Conservation (phyloP, 2,329 filamentous ascomycete species). For the Dothideomycetes sp. region DNA sequence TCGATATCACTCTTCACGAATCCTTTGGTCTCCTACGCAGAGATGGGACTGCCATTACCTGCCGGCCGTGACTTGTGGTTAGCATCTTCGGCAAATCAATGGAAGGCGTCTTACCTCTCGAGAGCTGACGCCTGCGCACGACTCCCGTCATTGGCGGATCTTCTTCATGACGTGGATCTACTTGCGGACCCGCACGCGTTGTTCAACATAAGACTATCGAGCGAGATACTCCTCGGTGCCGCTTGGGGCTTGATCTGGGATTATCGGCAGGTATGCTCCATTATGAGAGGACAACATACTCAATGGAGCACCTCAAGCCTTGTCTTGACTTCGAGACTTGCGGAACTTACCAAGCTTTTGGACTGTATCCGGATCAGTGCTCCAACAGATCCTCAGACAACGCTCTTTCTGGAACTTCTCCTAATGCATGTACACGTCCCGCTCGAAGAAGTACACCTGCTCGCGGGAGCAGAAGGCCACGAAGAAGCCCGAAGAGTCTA, state of each 20-base stretch:
- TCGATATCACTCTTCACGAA: slow-evolving; percentile 57
- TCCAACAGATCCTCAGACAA: slow-evolving; percentile 18
- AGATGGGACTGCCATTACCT: slow-evolving; percentile 56
- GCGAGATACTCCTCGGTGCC: slow-evolving; percentile 52
- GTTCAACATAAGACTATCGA: slow-evolving; percentile 46
- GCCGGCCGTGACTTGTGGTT: slow-evolving; percentile 53
- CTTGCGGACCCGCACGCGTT: slow-evolving; percentile 38
- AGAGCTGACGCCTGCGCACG: slow-evolving; percentile 23
- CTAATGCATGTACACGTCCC: slow-evolving; percentile 55
- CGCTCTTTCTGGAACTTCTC: slow-evolving; percentile 38
- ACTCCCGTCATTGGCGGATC: slow-evolving; percentile 43
- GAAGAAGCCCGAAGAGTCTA: slow-evolving; percentile 53
- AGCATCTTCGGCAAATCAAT: slow-evolving; percentile 50
- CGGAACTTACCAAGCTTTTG: slow-evolving; percentile 51
- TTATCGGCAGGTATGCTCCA: slow-evolving; percentile 48
- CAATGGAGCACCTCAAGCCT: slow-evolving; percentile 26
- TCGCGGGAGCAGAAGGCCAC: slow-evolving; percentile 56
- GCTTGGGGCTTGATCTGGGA: slow-evolving; percentile 58
- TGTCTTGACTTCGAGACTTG: slow-evolving; percentile 42
- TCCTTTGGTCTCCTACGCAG: slow-evolving; percentile 57
- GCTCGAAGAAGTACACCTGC: slow-evolving; percentile 54
- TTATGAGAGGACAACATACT: slow-evolving; percentile 38
- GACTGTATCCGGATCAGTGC: slow-evolving; percentile 37
- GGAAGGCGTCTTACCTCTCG: slow-evolving; percentile 50
- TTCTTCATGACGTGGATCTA: slow-evolving; percentile 45